Base-by-base conservation (phyloP, 2,329 filamentous ascomycete species). In the Escovopsis weberi region DNA sequence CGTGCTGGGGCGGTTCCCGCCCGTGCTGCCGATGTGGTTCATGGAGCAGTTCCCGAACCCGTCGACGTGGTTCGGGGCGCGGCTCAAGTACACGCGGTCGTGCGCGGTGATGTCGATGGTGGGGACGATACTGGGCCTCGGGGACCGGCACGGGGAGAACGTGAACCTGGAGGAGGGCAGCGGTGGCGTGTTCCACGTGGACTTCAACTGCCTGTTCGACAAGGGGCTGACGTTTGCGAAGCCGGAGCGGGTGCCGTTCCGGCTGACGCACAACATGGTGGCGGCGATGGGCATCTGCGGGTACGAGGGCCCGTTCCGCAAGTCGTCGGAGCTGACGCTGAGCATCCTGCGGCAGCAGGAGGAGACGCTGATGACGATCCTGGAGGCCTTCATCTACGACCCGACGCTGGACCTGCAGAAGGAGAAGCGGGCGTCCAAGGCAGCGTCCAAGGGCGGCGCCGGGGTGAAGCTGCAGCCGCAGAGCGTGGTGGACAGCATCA, bases 101-200 rank as follows among this genome's bases (percentile, higher is more conserved):
- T 89, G 85, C 54, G 91, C 93, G 10, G 91, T 98, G 51, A 98
- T 98, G 88, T 94, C 87, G n/a, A 98, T 99, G 76, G 86, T 94
- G 4, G 91, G 91, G 40, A 93, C 94, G 44, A 88, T 96, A 39
- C 74, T 99, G 4, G 91, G 83, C 0, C 70, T 99, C 1, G 91
- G 91, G 34, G 91, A 99, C 62, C 80, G 91, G 4, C 91, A 99
- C 63, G 89, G 89, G 45, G 91, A 98, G 61, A 99, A 99, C 61
- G 85, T 99, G 43, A 75, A 95, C 28, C 78, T 98, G 30, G 87
- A 96, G 60, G 86, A 96, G 65, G 82, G 84, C 44, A 93, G 87
- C 50, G 91, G 93, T 37, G 89, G 89, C 41, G 80, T 94, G 2
- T 85, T 98, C 62, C 91, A 99, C 62, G 93, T 99, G 38, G 91